Evolutionary conservation across 2,329 filamentous ascomycete genomes (phyloP).

Genomic region (Diaporthe caulivora): DNA sequence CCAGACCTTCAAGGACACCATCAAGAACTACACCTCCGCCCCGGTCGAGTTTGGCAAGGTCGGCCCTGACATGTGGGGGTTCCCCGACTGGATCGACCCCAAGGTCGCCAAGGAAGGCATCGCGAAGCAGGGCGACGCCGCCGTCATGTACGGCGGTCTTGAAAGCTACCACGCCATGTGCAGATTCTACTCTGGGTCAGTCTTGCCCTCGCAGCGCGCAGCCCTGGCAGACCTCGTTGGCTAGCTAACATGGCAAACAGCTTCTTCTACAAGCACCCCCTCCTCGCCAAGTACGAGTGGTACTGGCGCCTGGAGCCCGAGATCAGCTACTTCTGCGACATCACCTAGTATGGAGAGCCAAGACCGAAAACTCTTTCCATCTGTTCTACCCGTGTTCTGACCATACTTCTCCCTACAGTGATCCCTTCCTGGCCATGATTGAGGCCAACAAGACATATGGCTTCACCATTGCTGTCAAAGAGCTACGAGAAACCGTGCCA

Average conservation of each 20-base stretch:
- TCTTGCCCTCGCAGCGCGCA: slow-evolving; percentile 35
- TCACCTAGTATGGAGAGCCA: slow-evolving; percentile 80
- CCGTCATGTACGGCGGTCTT: slow-evolving; percentile 99
- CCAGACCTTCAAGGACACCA: slow-evolving; percentile 88
- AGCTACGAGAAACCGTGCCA: slow-evolving; percentile 95
- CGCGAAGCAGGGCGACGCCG: slow-evolving; percentile 93
- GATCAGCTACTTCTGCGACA: slow-evolving; percentile 99
- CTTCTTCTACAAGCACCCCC: slow-evolving; percentile 97
- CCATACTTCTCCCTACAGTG: slow-evolving; percentile 61
- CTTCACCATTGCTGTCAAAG: slow-evolving; percentile 98
- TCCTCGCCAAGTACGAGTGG: slow-evolving; percentile 98
- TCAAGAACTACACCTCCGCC: slow-evolving; percentile 90
- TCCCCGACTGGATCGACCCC: slow-evolving; percentile 94
- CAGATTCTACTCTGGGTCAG: slow-evolving; percentile 96
- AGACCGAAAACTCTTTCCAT: neutral
- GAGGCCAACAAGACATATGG: slow-evolving; percentile 97
- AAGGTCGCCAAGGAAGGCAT: slow-evolving; percentile 97
- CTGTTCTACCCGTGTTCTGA: neutral
- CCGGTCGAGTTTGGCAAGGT: slow-evolving; percentile 95
- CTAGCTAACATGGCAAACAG: slow-evolving; percentile 54
- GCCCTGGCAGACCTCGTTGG: neutral
- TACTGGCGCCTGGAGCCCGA: slow-evolving; percentile 99
- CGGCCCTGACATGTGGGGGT: slow-evolving; percentile 92
- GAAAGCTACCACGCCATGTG: slow-evolving; percentile 99
- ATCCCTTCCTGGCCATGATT: slow-evolving; percentile 96